Percentiles rank a stretch among this genome's conserved stretches.
Evolutionary conservation across 305 asterid species (phyloP).

Genomic region (Rubia balearica): DNA sequence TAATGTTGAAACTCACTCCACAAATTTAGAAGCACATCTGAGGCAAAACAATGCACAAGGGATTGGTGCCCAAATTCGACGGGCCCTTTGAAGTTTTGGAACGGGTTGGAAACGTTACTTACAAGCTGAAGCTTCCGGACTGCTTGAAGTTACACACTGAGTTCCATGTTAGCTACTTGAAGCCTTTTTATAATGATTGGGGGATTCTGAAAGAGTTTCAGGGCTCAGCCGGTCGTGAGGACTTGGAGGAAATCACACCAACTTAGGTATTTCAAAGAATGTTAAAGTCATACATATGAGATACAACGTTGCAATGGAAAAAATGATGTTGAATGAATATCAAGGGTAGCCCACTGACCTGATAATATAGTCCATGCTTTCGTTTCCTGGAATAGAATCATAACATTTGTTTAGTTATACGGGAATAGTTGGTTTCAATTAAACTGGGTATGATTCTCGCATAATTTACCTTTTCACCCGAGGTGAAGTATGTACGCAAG

Average conservation of each 20-base stretch:
- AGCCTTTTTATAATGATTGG: too few relatives aligned
- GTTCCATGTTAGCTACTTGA: too few relatives aligned
- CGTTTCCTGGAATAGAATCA: conserved; percentile 58
- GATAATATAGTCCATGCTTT: conserved; percentile 93
- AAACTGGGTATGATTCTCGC: conserved; percentile 8
- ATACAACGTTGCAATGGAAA: not conserved
- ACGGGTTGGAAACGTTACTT: too few relatives aligned
- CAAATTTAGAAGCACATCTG: too few relatives aligned
- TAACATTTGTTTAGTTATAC: conserved; percentile 12
- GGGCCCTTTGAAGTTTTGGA: too few relatives aligned
- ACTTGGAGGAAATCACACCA: not conserved
- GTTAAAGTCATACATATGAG: not conserved
- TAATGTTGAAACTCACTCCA: too few relatives aligned
- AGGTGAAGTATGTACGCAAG: conserved; percentile 85
- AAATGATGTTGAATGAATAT: conserved; percentile 11
- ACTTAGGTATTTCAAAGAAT: conserved; percentile 9
- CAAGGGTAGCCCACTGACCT: conserved; percentile 38
- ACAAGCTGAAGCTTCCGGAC: too few relatives aligned
- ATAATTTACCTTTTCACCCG: conserved; percentile 82
- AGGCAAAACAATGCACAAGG: too few relatives aligned
- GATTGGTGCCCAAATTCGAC: too few relatives aligned
- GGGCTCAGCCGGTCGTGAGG: too few relatives aligned
- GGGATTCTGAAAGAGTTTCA: too few relatives aligned
- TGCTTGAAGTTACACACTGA: too few relatives aligned
- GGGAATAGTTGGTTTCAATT: conserved; percentile 9